Conservation (phyloP, 2,329 filamentous ascomycete genomes). For the Neopestalotiopsis rosae region DNA sequence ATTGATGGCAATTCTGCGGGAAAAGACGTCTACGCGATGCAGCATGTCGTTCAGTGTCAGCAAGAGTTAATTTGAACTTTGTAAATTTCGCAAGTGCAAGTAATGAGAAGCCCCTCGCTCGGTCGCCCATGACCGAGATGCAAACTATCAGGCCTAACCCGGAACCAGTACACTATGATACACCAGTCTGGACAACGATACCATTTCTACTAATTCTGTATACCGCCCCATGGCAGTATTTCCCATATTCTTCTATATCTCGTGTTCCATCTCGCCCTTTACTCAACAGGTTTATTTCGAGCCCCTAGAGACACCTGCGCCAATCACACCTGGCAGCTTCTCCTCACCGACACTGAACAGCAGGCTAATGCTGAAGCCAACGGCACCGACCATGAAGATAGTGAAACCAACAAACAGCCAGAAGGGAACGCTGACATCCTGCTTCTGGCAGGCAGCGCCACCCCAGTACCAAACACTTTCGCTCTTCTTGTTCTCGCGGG, state of each 20-base stretch:
- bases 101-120: not conserved
- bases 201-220: constrained; percentile 4
- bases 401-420: constrained; percentile 83
- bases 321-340: constrained; percentile 90
- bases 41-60: not conserved
- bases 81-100: constrained; percentile 6
- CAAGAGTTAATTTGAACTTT: not conserved
- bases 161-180: constrained; percentile 22
- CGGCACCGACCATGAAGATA: constrained; percentile 69
- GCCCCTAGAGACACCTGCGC: constrained; percentile 82
- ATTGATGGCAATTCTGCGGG: constrained; percentile 16
- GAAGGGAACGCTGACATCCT: constrained; percentile 87
- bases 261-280: not conserved
- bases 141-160: not conserved
- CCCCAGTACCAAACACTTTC: constrained; percentile 75
- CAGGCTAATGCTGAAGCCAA: constrained; percentile 76
- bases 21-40: not conserved
- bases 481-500: constrained; percentile 49
- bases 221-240: not conserved
- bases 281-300: constrained; percentile 55
- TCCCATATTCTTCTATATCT: constrained; percentile 10
- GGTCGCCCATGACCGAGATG: not conserved
- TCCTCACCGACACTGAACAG: constrained; percentile 85
- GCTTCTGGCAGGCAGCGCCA: constrained; percentile 87
- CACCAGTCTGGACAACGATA: constrained; percentile 15